These are phyloP conservation scores for Caloboletus firmus DNA, from an alignment of 1,284 basidiomycete species.

Conservation along the genomic window DNA sequence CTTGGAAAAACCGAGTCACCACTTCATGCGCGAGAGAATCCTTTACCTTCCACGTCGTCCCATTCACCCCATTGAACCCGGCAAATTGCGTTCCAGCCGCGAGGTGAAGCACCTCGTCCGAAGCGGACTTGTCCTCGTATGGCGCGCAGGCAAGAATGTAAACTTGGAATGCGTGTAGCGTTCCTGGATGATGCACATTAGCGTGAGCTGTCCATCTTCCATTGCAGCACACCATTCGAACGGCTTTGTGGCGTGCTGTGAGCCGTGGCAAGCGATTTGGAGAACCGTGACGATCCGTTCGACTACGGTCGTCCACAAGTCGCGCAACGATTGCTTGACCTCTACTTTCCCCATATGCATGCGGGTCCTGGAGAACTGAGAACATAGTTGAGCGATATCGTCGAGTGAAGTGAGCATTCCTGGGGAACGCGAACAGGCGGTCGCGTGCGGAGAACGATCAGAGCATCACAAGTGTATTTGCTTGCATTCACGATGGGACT, in stretches of 20 bases:
- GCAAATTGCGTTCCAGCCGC: not conserved
- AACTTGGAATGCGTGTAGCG: conserved; percentile 1
- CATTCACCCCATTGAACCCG: not conserved
- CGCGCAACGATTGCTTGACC: not conserved
- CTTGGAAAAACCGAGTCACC: conserved; percentile 2
- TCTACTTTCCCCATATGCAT: not conserved
- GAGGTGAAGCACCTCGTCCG: not conserved
- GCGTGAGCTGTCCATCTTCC: not conserved
- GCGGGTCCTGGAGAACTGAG: not conserved
- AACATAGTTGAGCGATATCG: not conserved
- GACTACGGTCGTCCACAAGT: not conserved
- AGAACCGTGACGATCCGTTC: not conserved
- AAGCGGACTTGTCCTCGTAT: not conserved
- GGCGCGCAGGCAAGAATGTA: not conserved
- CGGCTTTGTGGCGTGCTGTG: not conserved
- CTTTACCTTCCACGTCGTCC: not conserved
- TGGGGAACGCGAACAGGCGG: conserved; percentile 10
- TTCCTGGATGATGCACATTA: not conserved
- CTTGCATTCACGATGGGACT: conserved; percentile 35
- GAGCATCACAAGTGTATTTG: conserved; percentile 23
- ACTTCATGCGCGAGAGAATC: conserved; percentile 1
- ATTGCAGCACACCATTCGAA: not conserved
- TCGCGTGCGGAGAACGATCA: conserved; percentile 20
- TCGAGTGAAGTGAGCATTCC: not conserved
- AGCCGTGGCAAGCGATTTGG: not conserved